Evolutionary conservation across 2,329 filamentous ascomycete genomes (phyloP), one percentile per base, ranked within the genome.

Genomic region (Colletotrichum scovillei): DNA sequence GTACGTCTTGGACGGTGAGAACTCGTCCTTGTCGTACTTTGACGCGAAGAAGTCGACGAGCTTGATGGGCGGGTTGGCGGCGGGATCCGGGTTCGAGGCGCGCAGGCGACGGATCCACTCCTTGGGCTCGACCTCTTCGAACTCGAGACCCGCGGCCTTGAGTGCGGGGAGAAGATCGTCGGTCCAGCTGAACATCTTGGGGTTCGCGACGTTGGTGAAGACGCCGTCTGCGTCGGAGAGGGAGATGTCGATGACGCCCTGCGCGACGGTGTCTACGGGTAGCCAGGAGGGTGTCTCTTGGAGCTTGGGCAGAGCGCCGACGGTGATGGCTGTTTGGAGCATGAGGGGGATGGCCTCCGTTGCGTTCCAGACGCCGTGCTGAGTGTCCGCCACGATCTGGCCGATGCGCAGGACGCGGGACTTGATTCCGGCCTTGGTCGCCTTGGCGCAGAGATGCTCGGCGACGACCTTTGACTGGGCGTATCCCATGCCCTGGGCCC

Each of bases 281-380:
- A 87, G 75, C 86, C 86, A 88, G 0, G 81, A 82, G 4, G 82
- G 81, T 0, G 77, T 81, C 78, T 89, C 87, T 2, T 84, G 78
- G 2, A 90, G 79, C 11, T 78, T 77, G 2, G 88, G 88, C 4
- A 90, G 78, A 0, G 81, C 79, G 0, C 85, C 84, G 1, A 86
- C 81, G 0, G 86, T 84, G 1, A 78, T 77, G 0, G 85, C 85
- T 2, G 81, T 84, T 42, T 84, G 85, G 0, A 91, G 78, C 77
- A 90, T 85, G 55, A 90, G 76, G 0, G 89, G 86, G 26, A 89
- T 88, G 0, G 87, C 88, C 73, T 89, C 88, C 0, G 81, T 85
- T 4, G 78, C 77, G 74, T 88, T 89, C 88, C 88, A 90, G 3
- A 86, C 76, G 1, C 87, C 88, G n/a, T 80, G 74, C 1, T 79